Percentiles rank a stretch among this genome's conserved stretches.
Conservation (phyloP, 1,284 basidiomycete genomes). For the Takashimella koratensis region DNA sequence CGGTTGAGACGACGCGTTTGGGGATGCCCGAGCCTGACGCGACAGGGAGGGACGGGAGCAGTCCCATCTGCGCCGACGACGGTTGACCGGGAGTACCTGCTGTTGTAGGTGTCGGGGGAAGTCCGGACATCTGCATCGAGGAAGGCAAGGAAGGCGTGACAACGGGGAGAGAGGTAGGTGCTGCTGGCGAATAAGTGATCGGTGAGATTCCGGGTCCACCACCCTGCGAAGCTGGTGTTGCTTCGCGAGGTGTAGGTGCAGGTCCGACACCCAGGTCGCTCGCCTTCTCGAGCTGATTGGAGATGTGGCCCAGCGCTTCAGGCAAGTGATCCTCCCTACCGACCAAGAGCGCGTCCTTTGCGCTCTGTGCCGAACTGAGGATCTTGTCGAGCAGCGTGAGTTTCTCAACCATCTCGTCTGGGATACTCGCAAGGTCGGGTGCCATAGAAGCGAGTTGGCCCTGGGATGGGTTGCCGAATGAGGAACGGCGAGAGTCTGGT, state of each 20-base stretch:
- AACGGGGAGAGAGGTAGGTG: conserved; percentile 1
- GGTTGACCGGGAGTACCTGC: neutral
- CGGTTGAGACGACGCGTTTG: neutral
- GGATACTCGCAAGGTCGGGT: conserved; percentile 5
- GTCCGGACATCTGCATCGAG: neutral
- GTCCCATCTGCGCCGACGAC: conserved; percentile 4
- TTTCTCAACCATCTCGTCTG: conserved; percentile 31
- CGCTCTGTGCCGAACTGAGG: conserved; percentile 36
- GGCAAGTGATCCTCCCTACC: conserved; percentile 36
- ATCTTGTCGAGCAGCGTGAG: conserved; percentile 42
- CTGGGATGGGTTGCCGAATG: neutral
- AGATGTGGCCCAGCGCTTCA: conserved; percentile 36
- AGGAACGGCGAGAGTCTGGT: conserved; percentile 1
- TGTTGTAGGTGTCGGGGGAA: neutral
- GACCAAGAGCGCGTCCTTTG: conserved; percentile 36
- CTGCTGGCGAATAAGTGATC: conserved; percentile 16
- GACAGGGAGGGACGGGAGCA: conserved; percentile 34
- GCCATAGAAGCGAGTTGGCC: neutral
- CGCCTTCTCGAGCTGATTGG: conserved; percentile 39
- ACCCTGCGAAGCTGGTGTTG: conserved; percentile 17
- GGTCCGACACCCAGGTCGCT: conserved; percentile 39
- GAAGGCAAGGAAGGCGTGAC: neutral
- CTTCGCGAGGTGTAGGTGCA: conserved; percentile 30
- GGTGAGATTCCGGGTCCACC: conserved; percentile 33
- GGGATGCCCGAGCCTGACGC: neutral